phyloP scores from a whole-genome alignment of 192 early-diverging fungal species.

The Chytriomyces sp. region DNA sequence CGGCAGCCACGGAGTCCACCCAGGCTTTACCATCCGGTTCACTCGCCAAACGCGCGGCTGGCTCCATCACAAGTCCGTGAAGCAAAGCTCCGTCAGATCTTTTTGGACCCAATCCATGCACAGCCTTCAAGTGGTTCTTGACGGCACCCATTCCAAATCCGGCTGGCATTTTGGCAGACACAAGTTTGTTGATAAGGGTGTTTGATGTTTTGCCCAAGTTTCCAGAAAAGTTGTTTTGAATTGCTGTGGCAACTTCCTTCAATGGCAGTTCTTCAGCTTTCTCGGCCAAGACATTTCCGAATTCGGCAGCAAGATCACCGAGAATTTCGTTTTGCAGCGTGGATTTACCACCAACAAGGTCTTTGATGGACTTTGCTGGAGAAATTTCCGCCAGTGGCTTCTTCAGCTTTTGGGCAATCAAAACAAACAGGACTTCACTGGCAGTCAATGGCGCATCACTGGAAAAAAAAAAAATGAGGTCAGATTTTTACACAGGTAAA shows the following conservation, averaged over 20 bases:
- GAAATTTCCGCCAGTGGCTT: constrained; percentile 77
- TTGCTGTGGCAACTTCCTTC: constrained; percentile 73
- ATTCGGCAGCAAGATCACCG: constrained; percentile 93
- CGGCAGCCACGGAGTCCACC: constrained; percentile 73
- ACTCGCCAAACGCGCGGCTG: constrained; percentile 72
- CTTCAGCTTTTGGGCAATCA: constrained; percentile 92
- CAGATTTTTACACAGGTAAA: neutral
- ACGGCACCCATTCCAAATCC: constrained; percentile 81
- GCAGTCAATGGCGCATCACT: constrained; percentile 81
- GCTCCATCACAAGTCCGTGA: constrained; percentile 82
- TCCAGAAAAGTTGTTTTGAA: constrained; percentile 68
- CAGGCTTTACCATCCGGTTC: constrained; percentile 80
- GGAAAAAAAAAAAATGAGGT: neutral
- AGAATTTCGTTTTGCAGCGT: constrained; percentile 97
- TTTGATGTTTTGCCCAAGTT: constrained; percentile 82
- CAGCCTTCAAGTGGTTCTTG: constrained; percentile 71
- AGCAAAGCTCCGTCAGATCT: constrained; percentile 78
- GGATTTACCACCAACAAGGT: constrained; percentile 93
- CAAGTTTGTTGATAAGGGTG: constrained; percentile 77
- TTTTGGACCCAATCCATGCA: constrained; percentile 77
- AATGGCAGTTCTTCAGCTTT: constrained; percentile 91
- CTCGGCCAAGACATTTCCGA: constrained; percentile 79
- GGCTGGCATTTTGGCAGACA: constrained; percentile 90
- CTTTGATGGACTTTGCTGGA: constrained; percentile 83
- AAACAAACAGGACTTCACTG: constrained; percentile 77